phyloP scores from a whole-genome alignment of 2,329 filamentous ascomycete species.

The Fusarium penzigii region DNA sequence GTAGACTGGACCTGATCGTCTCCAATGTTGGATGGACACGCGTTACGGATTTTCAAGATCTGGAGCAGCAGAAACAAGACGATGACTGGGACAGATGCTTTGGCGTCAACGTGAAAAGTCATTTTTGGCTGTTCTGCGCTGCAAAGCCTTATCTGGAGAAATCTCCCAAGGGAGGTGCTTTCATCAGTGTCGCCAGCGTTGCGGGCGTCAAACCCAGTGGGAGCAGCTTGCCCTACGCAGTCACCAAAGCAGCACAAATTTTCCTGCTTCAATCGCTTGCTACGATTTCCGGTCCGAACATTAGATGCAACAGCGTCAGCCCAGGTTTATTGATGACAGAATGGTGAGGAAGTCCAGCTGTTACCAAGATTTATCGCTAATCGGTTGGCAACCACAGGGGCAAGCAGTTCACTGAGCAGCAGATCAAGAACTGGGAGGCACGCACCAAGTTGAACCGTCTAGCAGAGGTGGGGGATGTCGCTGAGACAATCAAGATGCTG shows the following conservation, averaged over 20 bases:
- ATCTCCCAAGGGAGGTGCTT: neutral
- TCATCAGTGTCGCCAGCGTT: slow-evolving; percentile 1
- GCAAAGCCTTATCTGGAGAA: slow-evolving; percentile 1
- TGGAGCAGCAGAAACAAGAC: neutral
- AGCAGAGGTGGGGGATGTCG: slow-evolving; percentile 1
- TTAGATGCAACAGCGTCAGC: neutral
- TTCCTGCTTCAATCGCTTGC: neutral
- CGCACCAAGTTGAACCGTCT: neutral
- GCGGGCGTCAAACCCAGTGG: slow-evolving; percentile 3
- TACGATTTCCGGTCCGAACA: neutral
- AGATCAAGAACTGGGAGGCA: neutral
- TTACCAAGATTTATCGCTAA: no score
- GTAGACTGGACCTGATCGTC: neutral
- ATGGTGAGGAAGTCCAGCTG: neutral
- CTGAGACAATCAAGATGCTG: neutral
- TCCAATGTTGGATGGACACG: slow-evolving; percentile 4
- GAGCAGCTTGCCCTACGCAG: slow-evolving; percentile 2
- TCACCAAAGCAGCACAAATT: slow-evolving; percentile 1
- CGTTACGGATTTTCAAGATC: slow-evolving; percentile 1
- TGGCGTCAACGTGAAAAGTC: slow-evolving; percentile 2
- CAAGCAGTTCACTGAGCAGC: no score
- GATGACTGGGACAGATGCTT: slow-evolving; percentile 2
- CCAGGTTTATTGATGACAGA: slow-evolving; percentile 1
- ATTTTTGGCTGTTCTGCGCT: slow-evolving; percentile 4
- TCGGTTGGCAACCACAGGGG: no score